These are phyloP conservation scores for Albifimbria verrucaria DNA, from an alignment of 2,329 filamentous ascomycete species.

Conservation along the genomic window DNA sequence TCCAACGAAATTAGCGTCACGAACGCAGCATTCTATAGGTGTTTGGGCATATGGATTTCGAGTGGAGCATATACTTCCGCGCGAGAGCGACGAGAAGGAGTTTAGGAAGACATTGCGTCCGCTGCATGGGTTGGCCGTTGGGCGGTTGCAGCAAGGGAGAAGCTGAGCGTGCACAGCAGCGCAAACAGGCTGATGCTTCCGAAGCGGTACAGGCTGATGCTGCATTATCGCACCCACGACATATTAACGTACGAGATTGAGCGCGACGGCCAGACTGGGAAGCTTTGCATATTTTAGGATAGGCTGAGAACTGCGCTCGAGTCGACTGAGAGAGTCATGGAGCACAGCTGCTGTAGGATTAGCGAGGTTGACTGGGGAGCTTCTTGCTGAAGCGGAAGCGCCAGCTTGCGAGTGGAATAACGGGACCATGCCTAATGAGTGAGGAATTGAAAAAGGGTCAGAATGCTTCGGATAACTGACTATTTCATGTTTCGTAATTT, in stretches of 20 bases:
- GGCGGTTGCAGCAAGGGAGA: conserved; percentile 53
- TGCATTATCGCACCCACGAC: conserved; percentile 69
- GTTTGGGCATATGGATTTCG: conserved; percentile 44
- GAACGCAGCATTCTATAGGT: conserved; percentile 13
- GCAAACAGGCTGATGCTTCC: conserved; percentile 20
- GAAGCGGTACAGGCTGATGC: conserved; percentile 62
- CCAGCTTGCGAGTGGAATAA: too few relatives aligned
- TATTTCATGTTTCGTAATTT: too few relatives aligned
- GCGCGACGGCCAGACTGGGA: conserved; percentile 34
- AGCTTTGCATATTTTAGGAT: conserved; percentile 30
- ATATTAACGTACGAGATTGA: conserved; percentile 68
- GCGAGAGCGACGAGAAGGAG: conserved; percentile 40
- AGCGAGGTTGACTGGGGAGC: background rate
- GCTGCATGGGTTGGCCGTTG: conserved; percentile 65
- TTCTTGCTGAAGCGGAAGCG: background rate
- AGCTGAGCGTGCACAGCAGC: conserved; percentile 15
- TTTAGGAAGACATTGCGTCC: conserved; percentile 43
- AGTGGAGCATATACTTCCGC: conserved; percentile 51
- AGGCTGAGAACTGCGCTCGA: background rate
- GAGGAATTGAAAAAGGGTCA: too few relatives aligned
- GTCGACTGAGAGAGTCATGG: background rate
- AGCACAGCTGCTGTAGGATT: background rate
- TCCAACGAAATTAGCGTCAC: conserved; percentile 30
- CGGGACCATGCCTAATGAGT: too few relatives aligned
- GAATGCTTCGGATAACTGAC: too few relatives aligned